Percentiles rank a stretch among this genome's conserved stretches.
These are phyloP conservation scores for Aureobasidium sp. DNA, from an alignment of 2,329 filamentous ascomycete genomes.

Conservation along the genomic window DNA sequence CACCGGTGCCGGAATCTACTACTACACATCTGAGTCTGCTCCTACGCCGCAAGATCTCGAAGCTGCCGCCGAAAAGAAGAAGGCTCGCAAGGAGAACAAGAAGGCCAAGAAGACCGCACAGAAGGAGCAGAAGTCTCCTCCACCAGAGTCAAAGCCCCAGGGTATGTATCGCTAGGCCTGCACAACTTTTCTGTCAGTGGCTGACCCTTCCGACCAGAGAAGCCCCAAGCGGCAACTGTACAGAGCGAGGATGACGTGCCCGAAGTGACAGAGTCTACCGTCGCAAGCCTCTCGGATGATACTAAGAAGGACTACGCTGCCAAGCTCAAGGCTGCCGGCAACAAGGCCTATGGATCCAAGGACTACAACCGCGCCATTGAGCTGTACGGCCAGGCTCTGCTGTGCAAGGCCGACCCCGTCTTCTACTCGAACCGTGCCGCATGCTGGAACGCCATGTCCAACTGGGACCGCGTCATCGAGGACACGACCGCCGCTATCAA, in stretches of 20 bases:
- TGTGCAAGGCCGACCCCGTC: slow-evolving; percentile 95
- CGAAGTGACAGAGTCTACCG: slow-evolving; percentile 39
- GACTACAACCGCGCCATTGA: slow-evolving; percentile 91
- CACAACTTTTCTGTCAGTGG: neutral
- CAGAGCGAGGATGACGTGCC: slow-evolving; percentile 38
- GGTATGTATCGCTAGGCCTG: neutral
- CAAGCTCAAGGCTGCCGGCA: slow-evolving; percentile 90
- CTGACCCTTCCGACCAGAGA: slow-evolving; percentile 15
- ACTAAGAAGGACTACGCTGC: slow-evolving; percentile 79
- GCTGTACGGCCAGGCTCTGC: slow-evolving; percentile 88
- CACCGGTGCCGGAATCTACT: slow-evolving; percentile 83
- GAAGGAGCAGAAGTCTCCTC: slow-evolving; percentile 33
- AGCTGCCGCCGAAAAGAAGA: slow-evolving; percentile 50
- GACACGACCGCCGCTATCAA: slow-evolving; percentile 92
- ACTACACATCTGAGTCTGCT: slow-evolving; percentile 63
- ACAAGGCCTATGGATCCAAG: slow-evolving; percentile 92
- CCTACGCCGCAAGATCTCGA: slow-evolving; percentile 27
- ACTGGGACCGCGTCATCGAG: slow-evolving; percentile 95
- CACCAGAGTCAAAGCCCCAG: slow-evolving; percentile 12
- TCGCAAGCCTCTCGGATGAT: slow-evolving; percentile 41
- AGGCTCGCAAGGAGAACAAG: slow-evolving; percentile 82
- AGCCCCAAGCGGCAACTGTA: slow-evolving; percentile 25
- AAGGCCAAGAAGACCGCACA: slow-evolving; percentile 63
- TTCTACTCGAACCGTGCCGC: slow-evolving; percentile 99
- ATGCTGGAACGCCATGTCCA: slow-evolving; percentile 85